These are phyloP conservation scores for Boletellus ananas DNA, from an alignment of 768 basidiomycete species.

Conservation along the genomic window DNA sequence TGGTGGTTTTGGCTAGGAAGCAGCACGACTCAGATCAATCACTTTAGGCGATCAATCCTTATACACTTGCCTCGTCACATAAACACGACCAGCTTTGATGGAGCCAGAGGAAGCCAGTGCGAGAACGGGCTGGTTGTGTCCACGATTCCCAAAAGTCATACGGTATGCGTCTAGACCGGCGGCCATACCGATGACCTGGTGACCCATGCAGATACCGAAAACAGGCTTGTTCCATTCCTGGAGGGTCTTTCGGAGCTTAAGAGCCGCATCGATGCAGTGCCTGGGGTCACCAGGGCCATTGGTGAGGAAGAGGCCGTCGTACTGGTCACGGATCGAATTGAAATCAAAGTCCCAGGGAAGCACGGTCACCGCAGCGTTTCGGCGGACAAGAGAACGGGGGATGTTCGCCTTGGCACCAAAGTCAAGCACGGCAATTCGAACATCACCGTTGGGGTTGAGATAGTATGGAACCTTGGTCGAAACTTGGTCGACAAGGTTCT, in stretches of 20 bases:
- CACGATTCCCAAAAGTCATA: constrained; percentile 99
- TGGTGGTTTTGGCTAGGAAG: constrained; percentile 86
- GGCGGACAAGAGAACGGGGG: constrained; percentile 83
- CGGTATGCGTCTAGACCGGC: constrained; percentile 95
- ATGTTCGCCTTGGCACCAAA: constrained; percentile 99
- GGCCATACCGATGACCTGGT: constrained; percentile 96
- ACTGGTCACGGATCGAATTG: constrained; percentile 84
- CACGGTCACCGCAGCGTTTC: constrained; percentile 90
- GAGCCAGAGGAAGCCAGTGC: constrained; percentile 91
- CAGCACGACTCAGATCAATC: constrained; percentile 2
- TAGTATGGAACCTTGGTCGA: constrained; percentile 83
- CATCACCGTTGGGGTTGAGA: constrained; percentile 81
- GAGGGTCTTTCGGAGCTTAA: constrained; percentile 77
- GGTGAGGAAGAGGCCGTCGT: constrained; percentile 91
- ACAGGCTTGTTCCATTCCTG: constrained; percentile 89
- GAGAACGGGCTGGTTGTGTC: constrained; percentile 97
- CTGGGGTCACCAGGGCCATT: constrained; percentile 96
- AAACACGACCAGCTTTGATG: constrained; percentile 93
- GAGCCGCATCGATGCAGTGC: constrained; percentile 81
- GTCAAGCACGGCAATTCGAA: constrained; percentile 93
- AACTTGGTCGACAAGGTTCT: constrained; percentile 92
- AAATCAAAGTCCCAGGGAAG: constrained; percentile 98
- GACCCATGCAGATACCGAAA: constrained; percentile 99
- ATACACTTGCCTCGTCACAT: constrained; percentile 76
- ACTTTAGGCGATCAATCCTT: background rate